Base-by-base conservation (phyloP, 495 filamentous ascomycete genomes). In the Aspergillus hancockii region DNA sequence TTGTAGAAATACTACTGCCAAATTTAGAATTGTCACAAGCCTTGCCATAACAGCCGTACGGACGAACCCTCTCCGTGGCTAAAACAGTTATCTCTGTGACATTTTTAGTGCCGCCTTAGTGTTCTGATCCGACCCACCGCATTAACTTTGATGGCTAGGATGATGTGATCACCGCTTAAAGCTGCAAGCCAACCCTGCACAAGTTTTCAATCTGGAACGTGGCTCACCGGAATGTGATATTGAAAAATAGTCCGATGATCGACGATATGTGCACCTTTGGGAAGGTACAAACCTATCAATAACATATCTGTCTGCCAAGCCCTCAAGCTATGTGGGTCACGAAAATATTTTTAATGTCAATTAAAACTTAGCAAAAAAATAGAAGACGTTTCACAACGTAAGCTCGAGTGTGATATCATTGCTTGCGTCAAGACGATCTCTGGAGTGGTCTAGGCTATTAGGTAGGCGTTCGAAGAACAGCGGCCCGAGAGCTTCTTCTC, bases 121-220 rank as follows among this genome's bases (percentile, higher is more conserved):
- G 8, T 43, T 54, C 34, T 14, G 10, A 13, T 31, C 32, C 49
- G 59, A 49, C 52, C 63, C 59, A 62, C 63, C 38, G 46, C 54
- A 65, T 23, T 51, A 57, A 57, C 59, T 62, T 62, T 60, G 22
- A 40, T 58, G 52, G 52, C 55, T 61, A 52, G 49, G 52, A 59
- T 59, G 55, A 55, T 54, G 57, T 47, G 49, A 38, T 55, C 46
- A 54, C 41, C 53, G 30, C 55, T 22, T 57, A 52, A 40, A 55
- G 38, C 59, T 62, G 55, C 59, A 65, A 51, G 56, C 57, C 56
- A 53, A 50, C 40, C 40, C 49, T 51, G 32, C 50, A 47, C 38
- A 46, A 56, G 50, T 30, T 32, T 46, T 28, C 18, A 50, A 56
- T 65, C 59, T 61, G 56, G 63, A 59, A 61, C 36, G 47, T 57